These are phyloP conservation scores for Schwanniomyces sp. DNA, from an alignment of 805 yeast species.

Conservation along the genomic window DNA sequence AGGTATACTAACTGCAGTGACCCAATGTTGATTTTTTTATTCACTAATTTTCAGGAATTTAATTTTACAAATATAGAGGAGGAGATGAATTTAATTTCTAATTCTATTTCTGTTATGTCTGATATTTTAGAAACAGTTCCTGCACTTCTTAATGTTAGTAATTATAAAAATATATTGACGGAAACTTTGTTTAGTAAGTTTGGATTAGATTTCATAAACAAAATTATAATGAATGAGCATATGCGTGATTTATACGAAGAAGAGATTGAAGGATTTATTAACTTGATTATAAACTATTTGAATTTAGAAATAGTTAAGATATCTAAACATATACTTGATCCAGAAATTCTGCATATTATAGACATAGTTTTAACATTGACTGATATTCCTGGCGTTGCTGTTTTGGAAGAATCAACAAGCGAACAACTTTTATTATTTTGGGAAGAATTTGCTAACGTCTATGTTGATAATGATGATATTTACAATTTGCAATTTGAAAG, in stretches of 20 bases:
- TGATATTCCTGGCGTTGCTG: constrained; percentile 55
- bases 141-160: constrained; percentile 27
- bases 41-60: constrained; percentile 12
- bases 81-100: constrained; percentile 15
- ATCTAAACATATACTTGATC: constrained; percentile 36
- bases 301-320: constrained; percentile 47
- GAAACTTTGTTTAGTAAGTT: constrained; percentile 44
- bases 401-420: constrained; percentile 56
- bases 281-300: constrained; percentile 45
- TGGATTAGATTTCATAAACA: constrained; percentile 41
- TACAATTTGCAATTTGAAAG: constrained; percentile 16
- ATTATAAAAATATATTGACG: constrained; percentile 27
- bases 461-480: constrained; percentile 47
- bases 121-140: constrained; percentile 51
- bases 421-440: constrained; percentile 62
- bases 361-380: constrained; percentile 54
- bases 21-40: constrained; percentile 20
- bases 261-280: constrained; percentile 42
- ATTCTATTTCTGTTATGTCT: constrained; percentile 33
- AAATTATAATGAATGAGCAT: constrained; percentile 28
- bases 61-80: constrained; percentile 3
- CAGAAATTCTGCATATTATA: constrained; percentile 39
- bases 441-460: constrained; percentile 63
- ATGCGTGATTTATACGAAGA: constrained; percentile 27
- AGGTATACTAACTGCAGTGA: constrained; percentile 27